Evolutionary conservation across 148 eudicot species (phyloP).

Genomic region (Camellia japonica): DNA sequence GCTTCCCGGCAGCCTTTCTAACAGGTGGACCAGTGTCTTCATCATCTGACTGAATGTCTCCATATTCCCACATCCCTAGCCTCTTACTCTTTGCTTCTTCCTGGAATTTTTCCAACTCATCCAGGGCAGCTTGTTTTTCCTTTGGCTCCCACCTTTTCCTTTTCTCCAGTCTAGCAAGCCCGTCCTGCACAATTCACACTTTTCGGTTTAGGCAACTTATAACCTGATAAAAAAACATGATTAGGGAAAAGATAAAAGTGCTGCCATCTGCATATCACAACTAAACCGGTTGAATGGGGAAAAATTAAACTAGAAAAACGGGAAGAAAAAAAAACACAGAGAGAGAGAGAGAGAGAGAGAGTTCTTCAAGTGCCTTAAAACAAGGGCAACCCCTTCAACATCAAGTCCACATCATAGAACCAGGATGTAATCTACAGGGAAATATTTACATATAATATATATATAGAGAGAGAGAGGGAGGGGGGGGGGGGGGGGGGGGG

Average conservation of each 20-base stretch:
- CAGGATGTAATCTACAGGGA: not conserved
- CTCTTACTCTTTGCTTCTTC: conserved; percentile 62
- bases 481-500: no score
- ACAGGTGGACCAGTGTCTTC: conserved; percentile 71
- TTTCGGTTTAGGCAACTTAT: not conserved
- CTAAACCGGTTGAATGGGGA: no score
- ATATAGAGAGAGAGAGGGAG: not conserved
- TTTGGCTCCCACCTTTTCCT: conserved; percentile 61
- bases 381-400: not conserved
- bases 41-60: conserved; percentile 86
- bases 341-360: not conserved
- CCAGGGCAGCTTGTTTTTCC: conserved; percentile 52
- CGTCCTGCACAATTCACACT: conserved; percentile 55
- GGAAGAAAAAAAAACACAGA: not conserved
- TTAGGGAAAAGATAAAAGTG: not conserved
- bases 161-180: conserved; percentile 84
- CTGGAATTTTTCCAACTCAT: conserved; percentile 71
- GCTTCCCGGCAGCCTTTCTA: conserved; percentile 69
- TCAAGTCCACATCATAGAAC: conserved; percentile 2
- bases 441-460: no score
- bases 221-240: not conserved
- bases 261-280: not conserved
- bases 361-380: not conserved
- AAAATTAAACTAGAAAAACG: not conserved
- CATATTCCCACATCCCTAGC: conserved; percentile 88